phyloP scores from a whole-genome alignment of 2,329 filamentous ascomycete species.

The Hypomyces perniciosus region DNA sequence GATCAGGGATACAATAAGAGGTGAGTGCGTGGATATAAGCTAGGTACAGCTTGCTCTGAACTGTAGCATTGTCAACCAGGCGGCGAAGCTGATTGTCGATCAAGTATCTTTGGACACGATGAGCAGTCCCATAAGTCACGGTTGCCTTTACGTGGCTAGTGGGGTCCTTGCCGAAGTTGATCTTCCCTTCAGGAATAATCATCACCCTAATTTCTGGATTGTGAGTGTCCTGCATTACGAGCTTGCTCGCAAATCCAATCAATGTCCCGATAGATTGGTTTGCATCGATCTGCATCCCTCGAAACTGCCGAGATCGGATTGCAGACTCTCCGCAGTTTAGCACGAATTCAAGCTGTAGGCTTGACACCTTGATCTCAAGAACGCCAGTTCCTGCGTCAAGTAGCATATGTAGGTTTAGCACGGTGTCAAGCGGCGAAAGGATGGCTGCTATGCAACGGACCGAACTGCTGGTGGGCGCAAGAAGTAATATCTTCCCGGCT shows the following conservation, averaged over 20 bases:
- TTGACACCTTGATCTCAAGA: constrained; percentile 38
- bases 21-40: constrained; percentile 50
- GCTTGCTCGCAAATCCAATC: constrained; percentile 34
- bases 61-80: constrained; percentile 42
- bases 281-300: constrained; percentile 41
- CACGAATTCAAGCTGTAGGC: constrained; percentile 41
- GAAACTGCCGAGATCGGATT: constrained; percentile 41
- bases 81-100: constrained; percentile 45
- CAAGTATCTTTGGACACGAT: constrained; percentile 37
- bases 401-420: background rate
- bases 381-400: background rate
- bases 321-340: constrained; percentile 21
- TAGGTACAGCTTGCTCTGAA: constrained; percentile 47
- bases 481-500: constrained; percentile 25
- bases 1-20: constrained; percentile 44
- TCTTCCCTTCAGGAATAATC: constrained; percentile 31
- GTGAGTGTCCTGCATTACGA: constrained; percentile 33
- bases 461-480: constrained; percentile 10
- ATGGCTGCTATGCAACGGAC: constrained; percentile 26
- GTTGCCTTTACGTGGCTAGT: constrained; percentile 29
- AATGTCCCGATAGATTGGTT: constrained; percentile 41
- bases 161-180: background rate
- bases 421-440: constrained; percentile 25
- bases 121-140: constrained; percentile 21
- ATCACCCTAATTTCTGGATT: constrained; percentile 26